These are phyloP conservation scores for Candida arabinofermentans DNA, from an alignment of 805 yeast genomes.

Conservation along the genomic window DNA sequence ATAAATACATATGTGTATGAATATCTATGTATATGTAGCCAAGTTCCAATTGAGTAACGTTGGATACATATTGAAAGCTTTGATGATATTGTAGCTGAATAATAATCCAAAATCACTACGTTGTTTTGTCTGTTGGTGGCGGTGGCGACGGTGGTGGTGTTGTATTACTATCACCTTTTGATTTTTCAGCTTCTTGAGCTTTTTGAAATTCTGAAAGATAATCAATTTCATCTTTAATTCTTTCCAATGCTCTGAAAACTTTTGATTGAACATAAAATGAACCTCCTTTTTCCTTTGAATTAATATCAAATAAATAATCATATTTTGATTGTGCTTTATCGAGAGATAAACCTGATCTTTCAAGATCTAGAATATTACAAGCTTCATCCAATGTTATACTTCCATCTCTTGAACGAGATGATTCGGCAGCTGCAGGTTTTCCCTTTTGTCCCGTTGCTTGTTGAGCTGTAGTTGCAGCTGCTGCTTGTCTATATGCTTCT, in stretches of 20 bases:
- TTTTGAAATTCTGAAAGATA: conserved; percentile 42
- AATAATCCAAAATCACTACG: background rate
- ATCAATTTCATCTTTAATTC: conserved; percentile 74
- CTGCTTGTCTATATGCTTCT: conserved; percentile 97
- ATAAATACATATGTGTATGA: too few species aligned
- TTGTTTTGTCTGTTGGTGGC: background rate
- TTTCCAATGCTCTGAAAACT: conserved; percentile 90
- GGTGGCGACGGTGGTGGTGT: background rate
- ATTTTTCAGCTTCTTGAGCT: conserved; percentile 18
- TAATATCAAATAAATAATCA: conserved; percentile 79
- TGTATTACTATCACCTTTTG: background rate
- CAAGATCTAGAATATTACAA: conserved; percentile 82
- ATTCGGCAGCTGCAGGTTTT: conserved; percentile 36
- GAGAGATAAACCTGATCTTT: conserved; percentile 47
- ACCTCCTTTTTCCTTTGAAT: conserved; percentile 93
- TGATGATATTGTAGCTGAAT: too few species aligned
- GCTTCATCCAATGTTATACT: conserved; percentile 90
- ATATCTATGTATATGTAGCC: too few species aligned
- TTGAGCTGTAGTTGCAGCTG: conserved; percentile 82
- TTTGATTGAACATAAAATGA: conserved; percentile 91
- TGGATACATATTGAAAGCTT: too few species aligned
- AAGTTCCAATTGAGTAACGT: too few species aligned
- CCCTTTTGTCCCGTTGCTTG: conserved; percentile 28
- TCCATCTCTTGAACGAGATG: conserved; percentile 52
- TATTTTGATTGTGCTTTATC: conserved; percentile 68